Evolutionary conservation across 208 protist species (phyloP).

Genomic region (Porcisia hertigi): DNA sequence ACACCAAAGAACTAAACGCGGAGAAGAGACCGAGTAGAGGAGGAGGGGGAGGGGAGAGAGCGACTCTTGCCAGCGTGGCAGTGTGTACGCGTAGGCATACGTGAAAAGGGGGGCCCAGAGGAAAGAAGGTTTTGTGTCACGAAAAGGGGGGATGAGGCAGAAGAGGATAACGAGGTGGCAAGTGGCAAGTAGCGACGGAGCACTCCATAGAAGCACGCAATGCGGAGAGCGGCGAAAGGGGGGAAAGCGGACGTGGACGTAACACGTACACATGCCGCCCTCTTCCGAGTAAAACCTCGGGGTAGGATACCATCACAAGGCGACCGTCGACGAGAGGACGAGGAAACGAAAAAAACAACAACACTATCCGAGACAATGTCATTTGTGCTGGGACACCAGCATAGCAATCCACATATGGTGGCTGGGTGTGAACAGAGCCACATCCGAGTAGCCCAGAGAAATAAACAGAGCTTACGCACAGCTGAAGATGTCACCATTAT

Average conservation of each 20-base stretch:
- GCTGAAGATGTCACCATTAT: too few species aligned
- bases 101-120: background rate
- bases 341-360: background rate
- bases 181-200: background rate
- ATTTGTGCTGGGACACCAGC: too few species aligned
- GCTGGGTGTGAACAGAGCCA: too few species aligned
- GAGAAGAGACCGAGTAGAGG: too few species aligned
- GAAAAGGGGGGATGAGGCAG: too few species aligned
- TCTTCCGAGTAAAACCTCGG: background rate
- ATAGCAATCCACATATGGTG: too few species aligned
- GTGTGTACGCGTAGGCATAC: background rate
- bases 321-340: background rate
- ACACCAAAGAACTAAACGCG: too few species aligned
- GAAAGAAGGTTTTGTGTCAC: background rate
- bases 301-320: background rate
- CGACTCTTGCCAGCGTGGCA: background rate
- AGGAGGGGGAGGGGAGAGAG: background rate
- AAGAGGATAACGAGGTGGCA: background rate
- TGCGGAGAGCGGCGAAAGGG: background rate
- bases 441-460: too few species aligned
- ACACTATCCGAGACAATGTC: background rate
- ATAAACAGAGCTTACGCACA: too few species aligned
- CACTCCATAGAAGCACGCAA: background rate
- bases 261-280: background rate
- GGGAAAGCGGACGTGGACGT: background rate